Evolutionary conservation across 2,329 filamentous ascomycete species (phyloP).

Genomic region (Arthrobotrys megalospora): DNA sequence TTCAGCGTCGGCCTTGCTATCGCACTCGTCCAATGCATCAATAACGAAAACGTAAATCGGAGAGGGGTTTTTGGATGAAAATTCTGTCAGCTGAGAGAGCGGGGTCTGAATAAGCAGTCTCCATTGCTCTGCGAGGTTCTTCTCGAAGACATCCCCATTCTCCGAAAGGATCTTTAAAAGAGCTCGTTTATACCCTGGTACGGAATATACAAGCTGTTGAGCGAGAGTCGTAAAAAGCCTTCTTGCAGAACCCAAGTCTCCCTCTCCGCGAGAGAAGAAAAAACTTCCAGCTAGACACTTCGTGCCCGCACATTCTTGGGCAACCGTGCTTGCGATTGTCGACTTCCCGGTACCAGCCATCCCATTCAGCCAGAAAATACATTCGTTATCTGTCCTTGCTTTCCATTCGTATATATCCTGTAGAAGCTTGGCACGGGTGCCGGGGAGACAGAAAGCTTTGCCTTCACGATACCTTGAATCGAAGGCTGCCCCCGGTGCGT

Average conservation of each 20-base stretch:
- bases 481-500: slow-evolving; percentile 61
- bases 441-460: slow-evolving; percentile 61
- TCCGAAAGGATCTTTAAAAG: neutral
- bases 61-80: neutral
- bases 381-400: slow-evolving; percentile 21
- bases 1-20: neutral
- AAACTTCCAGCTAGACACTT: slow-evolving; percentile 14
- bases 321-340: slow-evolving; percentile 5
- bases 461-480: slow-evolving; percentile 62
- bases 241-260: slow-evolving; percentile 6
- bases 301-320: neutral
- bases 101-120: neutral
- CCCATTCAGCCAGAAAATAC: slow-evolving; percentile 67
- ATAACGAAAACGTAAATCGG: slow-evolving; percentile 7
- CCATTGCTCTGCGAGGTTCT: slow-evolving; percentile 18
- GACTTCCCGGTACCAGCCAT: slow-evolving; percentile 65
- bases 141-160: slow-evolving; percentile 1
- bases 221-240: slow-evolving; percentile 1
- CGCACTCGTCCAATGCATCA: slow-evolving; percentile 17
- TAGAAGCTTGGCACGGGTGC: slow-evolving; percentile 63
- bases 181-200: neutral
- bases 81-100: neutral
- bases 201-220: neutral
- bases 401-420: slow-evolving; percentile 57
- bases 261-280: slow-evolving; percentile 16